Base-by-base conservation (phyloP, 768 basidiomycete genomes). In the Pleurotus salmoneostramineus region DNA sequence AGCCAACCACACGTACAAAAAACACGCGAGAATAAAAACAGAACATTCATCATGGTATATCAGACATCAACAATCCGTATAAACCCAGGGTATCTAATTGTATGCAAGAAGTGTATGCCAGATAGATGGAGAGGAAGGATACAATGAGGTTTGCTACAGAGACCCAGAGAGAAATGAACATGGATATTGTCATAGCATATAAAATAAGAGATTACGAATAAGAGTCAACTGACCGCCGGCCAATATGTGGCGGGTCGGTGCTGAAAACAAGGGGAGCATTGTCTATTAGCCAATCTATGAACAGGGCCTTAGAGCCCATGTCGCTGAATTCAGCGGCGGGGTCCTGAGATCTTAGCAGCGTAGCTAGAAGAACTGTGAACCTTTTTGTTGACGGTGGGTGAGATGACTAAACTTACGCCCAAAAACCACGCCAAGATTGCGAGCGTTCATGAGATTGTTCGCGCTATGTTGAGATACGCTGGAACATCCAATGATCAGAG, bases 341-440 rank as follows among this genome's bases (percentile, higher is more conserved):
- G 68, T 95, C 89, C 35, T 83, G 82, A 6, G 96, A 95, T 65
- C 91, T 85, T 88, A 98, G 92, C 15, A 99, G 78, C 0, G 96
- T 98, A 8, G 96, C 95, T 98, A 63, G 2, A 31, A 67, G 55
- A 56, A 64, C n/a, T 27, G 35, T 48, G 27, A 46, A 65, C 56
- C 52, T 40, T 5, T 17, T 12, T 15, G 44, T 8, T 0, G 5
- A 12, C 12, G 32, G 17, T 48, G 44, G 5, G 17, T 27, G 47
- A 60, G 33, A 35, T 37, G 31, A 27, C 21, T 3, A 27, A 11
- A 86, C 96, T 74, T 71, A 98, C 96, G 97, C 64, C 97, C 97
- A 72, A 98, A 98, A 43, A 99, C 95, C 33, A 98, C 95, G 5
- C 97, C 97, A 17, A 99, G 75, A 66, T 98, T 99, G 61, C 95